Percentiles rank a stretch among this genome's conserved stretches.
These are phyloP conservation scores for Calocera cornea DNA, from an alignment of 768 basidiomycete genomes.

Conservation along the genomic window DNA sequence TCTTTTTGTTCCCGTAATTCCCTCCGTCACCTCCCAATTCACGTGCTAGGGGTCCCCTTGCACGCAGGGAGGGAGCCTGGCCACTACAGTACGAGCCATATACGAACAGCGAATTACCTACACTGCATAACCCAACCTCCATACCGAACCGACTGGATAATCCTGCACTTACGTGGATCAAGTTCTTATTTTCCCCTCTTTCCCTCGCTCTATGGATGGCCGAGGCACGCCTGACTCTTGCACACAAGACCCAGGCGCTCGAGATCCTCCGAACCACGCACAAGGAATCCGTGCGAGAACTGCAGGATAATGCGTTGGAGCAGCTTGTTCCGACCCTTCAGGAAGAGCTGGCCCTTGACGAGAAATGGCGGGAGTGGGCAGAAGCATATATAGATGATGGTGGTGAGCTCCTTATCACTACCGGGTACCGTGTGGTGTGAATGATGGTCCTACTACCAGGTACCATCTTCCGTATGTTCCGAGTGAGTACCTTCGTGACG, in stretches of 20 bases:
- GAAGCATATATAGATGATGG: background rate
- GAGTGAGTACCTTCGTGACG: background rate
- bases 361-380: constrained; percentile 2
- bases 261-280: background rate
- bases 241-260: background rate
- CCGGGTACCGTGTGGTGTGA: background rate
- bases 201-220: background rate
- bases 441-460: background rate
- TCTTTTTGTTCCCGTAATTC: background rate
- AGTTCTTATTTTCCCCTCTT: background rate
- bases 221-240: background rate
- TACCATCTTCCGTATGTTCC: background rate
- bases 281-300: background rate
- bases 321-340: background rate
- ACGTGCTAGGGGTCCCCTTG: background rate
- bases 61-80: too few species aligned
- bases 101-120: too few species aligned
- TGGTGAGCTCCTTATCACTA: background rate
- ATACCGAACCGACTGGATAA: too few species aligned
- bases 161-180: background rate
- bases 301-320: background rate
- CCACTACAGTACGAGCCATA: too few species aligned
- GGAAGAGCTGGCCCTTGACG: background rate
- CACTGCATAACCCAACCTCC: too few species aligned
- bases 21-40: background rate